Base-by-base conservation (phyloP, 2,329 filamentous ascomycete genomes). In the Curvularia spicifera region DNA sequence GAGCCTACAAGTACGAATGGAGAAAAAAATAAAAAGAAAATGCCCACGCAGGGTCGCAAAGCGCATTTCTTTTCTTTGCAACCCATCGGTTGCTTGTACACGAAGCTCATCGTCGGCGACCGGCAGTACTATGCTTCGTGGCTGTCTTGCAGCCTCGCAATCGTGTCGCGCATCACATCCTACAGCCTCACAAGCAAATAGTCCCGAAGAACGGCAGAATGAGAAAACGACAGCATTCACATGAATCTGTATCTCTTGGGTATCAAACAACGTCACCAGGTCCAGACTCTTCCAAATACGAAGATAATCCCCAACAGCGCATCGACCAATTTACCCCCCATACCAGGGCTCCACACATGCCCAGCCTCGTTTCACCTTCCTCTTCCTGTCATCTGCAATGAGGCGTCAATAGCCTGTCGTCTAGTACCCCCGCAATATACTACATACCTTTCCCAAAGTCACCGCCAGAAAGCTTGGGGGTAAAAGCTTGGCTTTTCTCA, bases 401-500 rank as follows among this genome's bases (percentile, higher is more conserved):
- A 20, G 31, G n/a, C 35, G 35, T 50, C 47, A 50, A 35, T 24
- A 28, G n/a, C 47, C 29, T 15, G 28, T 50, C 33, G 20, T 40
- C 40, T 35, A 50, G n/a, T n/a, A 35, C 47, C 35, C 39, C 47
- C 18, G n/a, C n/a, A 39, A 18, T 40, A 15, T 9, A n/a, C 24
- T 40, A 29, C 35, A 15, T 50, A 50, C 47, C 24, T 28, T 28
- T n/a, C 15, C 26, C 24, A 39, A 29, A 20, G 35, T 15, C 22
- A 24, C 39, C n/a, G 35, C 33, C 47, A 28, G 13, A 50, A 50
- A 31, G 47, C 24, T 50, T 40, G 35, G 47, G 33, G 47, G 4
- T 26, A 40, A 50, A 50, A 29, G 47, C 47, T 50, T 50, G 35
- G 35, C 24, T 47, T 39, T 57, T 35, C 18, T 37, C n/a, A 57